Evolutionary conservation across 352 stramenopile genomes (phyloP).

Genomic region (Globisporangium rhizosaccharum): DNA sequence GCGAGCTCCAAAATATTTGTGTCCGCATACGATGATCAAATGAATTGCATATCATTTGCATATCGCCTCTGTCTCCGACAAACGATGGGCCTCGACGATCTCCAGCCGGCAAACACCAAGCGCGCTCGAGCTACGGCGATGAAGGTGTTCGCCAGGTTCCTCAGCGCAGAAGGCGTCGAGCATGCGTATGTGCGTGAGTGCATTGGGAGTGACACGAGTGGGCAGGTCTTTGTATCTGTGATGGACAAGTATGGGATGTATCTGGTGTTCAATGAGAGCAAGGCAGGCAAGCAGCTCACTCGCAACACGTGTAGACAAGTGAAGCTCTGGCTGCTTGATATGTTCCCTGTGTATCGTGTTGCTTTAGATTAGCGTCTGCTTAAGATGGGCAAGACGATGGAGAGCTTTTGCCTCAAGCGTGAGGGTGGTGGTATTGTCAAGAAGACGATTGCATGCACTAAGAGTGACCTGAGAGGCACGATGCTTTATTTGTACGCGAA

Average conservation of each 20-base stretch:
- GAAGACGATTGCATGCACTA: not conserved
- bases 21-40: too few relatives aligned
- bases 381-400: not conserved
- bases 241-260: slow-evolving; percentile 1
- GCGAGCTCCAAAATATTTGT: too few relatives aligned
- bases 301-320: not conserved
- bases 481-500: not conserved
- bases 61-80: too few relatives aligned
- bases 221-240: too few relatives aligned
- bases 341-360: not conserved
- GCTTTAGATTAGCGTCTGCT: not conserved
- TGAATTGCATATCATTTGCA: too few relatives aligned
- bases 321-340: not conserved
- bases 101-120: too few relatives aligned
- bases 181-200: not conserved
- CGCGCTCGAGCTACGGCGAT: too few relatives aligned
- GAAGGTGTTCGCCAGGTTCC: too few relatives aligned
- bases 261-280: not conserved
- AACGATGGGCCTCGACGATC: too few relatives aligned
- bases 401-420: not conserved
- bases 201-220: not conserved
- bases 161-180: not conserved
- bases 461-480: not conserved
- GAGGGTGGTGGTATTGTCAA: not conserved
- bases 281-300: not conserved